Conservation (phyloP, 345 rosid genomes). For the Brassica nigra region DNA sequence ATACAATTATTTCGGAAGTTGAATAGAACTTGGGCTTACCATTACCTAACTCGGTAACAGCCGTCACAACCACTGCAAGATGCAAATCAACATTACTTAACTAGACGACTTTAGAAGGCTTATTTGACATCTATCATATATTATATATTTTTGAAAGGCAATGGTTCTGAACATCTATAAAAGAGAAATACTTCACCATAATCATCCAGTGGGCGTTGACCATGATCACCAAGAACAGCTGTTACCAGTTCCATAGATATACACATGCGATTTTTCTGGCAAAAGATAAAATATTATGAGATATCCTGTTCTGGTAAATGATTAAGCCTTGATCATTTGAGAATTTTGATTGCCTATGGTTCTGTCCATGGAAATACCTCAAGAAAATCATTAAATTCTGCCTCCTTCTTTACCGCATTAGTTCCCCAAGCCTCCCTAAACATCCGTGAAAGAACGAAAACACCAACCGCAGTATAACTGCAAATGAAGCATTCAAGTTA, state of each 20-base stretch:
- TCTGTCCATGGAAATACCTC: slow-evolving; percentile 55
- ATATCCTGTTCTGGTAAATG: background rate
- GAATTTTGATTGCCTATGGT: background rate
- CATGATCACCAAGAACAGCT: slow-evolving; percentile 98
- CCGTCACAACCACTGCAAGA: slow-evolving; percentile 86
- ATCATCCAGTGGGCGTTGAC: slow-evolving; percentile 88
- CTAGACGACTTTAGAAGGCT: slow-evolving; percentile 10
- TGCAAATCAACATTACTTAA: slow-evolving; percentile 13
- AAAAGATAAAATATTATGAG: slow-evolving; percentile 30
- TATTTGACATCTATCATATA: slow-evolving; percentile 2
- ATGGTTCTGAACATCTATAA: background rate
- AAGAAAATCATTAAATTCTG: slow-evolving; percentile 81
- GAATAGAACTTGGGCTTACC: slow-evolving; percentile 95
- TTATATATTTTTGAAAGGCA: background rate
- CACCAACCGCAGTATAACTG: slow-evolving; percentile 97
- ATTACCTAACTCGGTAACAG: slow-evolving; percentile 85
- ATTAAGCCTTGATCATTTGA: slow-evolving; percentile 10
- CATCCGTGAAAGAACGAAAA: slow-evolving; percentile 89
- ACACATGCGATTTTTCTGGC: slow-evolving; percentile 73
- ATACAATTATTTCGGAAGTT: slow-evolving; percentile 83
- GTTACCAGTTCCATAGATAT: slow-evolving; percentile 98
- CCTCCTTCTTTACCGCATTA: slow-evolving; percentile 64
- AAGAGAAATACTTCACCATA: slow-evolving; percentile 53
- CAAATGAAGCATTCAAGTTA: slow-evolving; percentile 23
- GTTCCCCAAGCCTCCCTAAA: slow-evolving; percentile 91